Evolutionary conservation across 305 asterid genomes (phyloP).

Genomic region (Fraxinus nigra): DNA sequence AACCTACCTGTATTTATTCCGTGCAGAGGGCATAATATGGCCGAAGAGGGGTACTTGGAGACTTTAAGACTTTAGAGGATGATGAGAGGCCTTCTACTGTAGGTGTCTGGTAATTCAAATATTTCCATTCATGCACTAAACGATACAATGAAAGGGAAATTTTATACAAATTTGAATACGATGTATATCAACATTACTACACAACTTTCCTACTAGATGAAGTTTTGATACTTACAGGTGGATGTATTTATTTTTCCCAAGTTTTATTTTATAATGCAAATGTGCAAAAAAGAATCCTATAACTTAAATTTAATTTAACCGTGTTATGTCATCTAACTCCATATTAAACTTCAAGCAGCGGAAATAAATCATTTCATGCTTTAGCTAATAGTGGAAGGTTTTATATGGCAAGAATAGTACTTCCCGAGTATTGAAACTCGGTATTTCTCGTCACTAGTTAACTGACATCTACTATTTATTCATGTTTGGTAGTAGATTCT

Average conservation of each 20-base stretch:
- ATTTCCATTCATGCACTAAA: neutral
- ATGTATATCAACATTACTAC: neutral
- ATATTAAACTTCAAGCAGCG: too few relatives aligned
- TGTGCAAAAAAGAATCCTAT: too few relatives aligned
- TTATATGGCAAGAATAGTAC: neutral
- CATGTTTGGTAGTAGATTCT: neutral
- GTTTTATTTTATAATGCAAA: too few relatives aligned
- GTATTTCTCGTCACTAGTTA: neutral
- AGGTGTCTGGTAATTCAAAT: neutral
- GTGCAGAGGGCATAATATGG: neutral
- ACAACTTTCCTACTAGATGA: neutral
- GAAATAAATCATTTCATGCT: neutral
- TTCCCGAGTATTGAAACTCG: neutral
- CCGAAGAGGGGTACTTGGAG: neutral
- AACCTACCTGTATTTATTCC: neutral
- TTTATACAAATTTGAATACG: neutral
- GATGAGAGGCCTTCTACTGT: constrained; percentile 12
- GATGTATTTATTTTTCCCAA: too few relatives aligned
- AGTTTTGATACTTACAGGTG: neutral
- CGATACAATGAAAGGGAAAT: neutral
- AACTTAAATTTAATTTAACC: neutral
- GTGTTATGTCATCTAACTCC: neutral
- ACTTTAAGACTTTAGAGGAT: neutral
- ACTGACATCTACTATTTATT: neutral
- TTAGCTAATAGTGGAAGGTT: neutral